These are phyloP conservation scores for Phytopythium sindhum DNA, from an alignment of 352 stramenopile species.

Conservation along the genomic window DNA sequence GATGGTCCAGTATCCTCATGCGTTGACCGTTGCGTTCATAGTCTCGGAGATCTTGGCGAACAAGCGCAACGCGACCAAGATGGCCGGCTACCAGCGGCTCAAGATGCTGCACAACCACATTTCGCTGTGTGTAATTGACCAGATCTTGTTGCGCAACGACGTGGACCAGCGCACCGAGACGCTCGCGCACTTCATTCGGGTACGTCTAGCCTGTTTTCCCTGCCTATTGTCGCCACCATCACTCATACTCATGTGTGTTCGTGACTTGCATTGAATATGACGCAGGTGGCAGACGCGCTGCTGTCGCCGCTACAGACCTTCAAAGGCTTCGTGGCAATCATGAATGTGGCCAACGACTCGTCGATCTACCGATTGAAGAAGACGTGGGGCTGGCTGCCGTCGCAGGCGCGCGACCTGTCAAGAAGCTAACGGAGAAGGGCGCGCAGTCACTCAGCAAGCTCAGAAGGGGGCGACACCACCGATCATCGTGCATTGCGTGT, in stretches of 20 bases:
- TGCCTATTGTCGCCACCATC: neutral
- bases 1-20: neutral
- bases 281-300: constrained; percentile 65
- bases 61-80: constrained; percentile 75
- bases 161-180: constrained; percentile 78
- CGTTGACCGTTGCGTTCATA: constrained; percentile 13
- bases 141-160: constrained; percentile 73
- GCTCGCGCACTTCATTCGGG: constrained; percentile 82
- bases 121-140: constrained; percentile 81
- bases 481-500: constrained; percentile 82
- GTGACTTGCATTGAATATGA: neutral
- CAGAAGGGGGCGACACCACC: constrained; percentile 64
- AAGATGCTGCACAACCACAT: constrained; percentile 85
- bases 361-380: constrained; percentile 87
- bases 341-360: constrained; percentile 87
- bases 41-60: constrained; percentile 76
- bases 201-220: constrained; percentile 9
- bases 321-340: constrained; percentile 88
- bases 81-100: constrained; percentile 76
- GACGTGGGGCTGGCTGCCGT: constrained; percentile 69
- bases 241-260: neutral
- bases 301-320: constrained; percentile 81
- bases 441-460: constrained; percentile 75
- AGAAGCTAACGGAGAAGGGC: constrained; percentile 81
- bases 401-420: constrained; percentile 70